These are phyloP conservation scores for Handroanthus guayacan DNA, from an alignment of 257 asterid species.

Conservation along the genomic window DNA sequence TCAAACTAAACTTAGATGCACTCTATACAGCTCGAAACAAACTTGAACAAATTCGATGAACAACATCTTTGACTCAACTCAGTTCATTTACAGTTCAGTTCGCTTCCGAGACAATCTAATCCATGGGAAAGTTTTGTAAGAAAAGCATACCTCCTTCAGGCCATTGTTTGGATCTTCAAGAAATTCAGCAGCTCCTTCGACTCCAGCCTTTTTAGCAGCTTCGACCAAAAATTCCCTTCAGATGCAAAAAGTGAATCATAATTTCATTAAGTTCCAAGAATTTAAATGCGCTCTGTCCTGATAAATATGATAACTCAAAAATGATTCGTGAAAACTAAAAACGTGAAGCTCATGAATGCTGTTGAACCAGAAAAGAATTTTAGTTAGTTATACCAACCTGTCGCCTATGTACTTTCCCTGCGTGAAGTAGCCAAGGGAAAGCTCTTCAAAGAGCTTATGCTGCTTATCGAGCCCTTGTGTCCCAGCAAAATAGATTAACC, in stretches of 20 bases:
- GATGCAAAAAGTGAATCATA: conserved; percentile 27
- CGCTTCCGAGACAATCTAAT: not conserved
- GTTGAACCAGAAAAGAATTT: not conserved
- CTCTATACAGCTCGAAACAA: no score
- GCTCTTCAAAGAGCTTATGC: conserved; percentile 77
- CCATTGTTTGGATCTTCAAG: conserved; percentile 90
- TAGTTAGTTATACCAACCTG: conserved; percentile 49
- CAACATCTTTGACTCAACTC: no score
- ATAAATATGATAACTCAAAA: not conserved
- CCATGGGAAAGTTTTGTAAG: not conserved
- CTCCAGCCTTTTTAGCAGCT: conserved; percentile 77
- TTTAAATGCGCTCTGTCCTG: not conserved
- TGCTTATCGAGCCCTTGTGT: conserved; percentile 71
- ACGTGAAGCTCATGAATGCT: not conserved
- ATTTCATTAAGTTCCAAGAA: not conserved
- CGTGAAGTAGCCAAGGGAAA: conserved; percentile 74
- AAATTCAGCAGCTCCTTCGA: conserved; percentile 92
- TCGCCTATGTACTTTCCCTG: conserved; percentile 86
- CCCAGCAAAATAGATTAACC: conserved; percentile 70
- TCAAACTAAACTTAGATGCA: no score
- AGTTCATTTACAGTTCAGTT: no score
- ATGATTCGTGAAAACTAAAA: not conserved
- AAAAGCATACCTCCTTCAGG: conserved; percentile 68
- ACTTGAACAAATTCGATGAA: no score
- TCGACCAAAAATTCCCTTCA: conserved; percentile 76